phyloP scores from a whole-genome alignment of 345 rosid species.

The Lepidium africanum region DNA sequence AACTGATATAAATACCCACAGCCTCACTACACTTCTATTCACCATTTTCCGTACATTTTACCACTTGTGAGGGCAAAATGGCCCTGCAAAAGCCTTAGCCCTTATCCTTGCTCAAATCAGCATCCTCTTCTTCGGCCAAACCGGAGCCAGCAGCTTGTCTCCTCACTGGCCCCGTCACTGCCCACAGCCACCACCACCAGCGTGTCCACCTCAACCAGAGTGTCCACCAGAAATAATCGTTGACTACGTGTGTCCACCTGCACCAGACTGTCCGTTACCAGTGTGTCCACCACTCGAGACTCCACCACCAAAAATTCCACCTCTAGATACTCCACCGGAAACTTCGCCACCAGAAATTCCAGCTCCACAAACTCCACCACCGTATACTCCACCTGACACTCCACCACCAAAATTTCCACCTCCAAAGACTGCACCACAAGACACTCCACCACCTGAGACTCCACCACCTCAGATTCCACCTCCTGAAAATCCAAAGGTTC shows the following conservation, averaged over 20 bases:
- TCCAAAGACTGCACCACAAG: not conserved
- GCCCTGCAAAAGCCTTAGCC: not conserved
- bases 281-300: not conserved
- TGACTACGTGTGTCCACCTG: not conserved
- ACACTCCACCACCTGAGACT: not conserved
- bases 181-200: not conserved
- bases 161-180: not conserved
- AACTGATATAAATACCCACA: not conserved
- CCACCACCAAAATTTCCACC: not conserved
- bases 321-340: not conserved
- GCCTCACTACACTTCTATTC: not conserved
- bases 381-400: not conserved
- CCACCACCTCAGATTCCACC: not conserved
- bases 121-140: not conserved
- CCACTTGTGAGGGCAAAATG: conserved; percentile 1
- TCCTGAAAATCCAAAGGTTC: not conserved
- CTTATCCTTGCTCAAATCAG: not conserved
- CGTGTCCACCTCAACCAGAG: not conserved
- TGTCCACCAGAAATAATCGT: not conserved
- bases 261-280: not conserved
- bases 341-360: not conserved
- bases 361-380: not conserved
- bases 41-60: not conserved
- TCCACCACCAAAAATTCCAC: not conserved
- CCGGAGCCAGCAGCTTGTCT: not conserved